phyloP scores from a whole-genome alignment of 164 flowering plant species.

The Liquidambar formosana region DNA sequence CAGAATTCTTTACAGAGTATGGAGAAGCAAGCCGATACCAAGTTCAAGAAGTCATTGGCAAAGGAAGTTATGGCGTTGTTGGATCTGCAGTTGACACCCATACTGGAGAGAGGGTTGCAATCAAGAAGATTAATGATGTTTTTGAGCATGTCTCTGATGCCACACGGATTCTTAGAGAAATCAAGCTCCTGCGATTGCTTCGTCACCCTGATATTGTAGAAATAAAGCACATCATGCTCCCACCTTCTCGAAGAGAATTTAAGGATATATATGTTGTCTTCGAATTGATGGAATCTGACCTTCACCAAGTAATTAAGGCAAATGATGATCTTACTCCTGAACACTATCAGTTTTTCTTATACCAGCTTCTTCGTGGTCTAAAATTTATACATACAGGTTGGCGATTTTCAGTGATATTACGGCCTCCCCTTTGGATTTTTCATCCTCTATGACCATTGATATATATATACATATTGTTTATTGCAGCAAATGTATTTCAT shows the following conservation, averaged over 20 bases:
- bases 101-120: conserved; percentile 78
- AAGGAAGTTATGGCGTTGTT: conserved; percentile 85
- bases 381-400: conserved; percentile 77
- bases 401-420: conserved; percentile 1
- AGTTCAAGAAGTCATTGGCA: conserved; percentile 72
- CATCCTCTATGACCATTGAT: background rate
- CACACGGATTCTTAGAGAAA: conserved; percentile 75
- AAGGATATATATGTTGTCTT: conserved; percentile 77
- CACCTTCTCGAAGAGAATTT: conserved; percentile 82
- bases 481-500: conserved; percentile 85
- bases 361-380: conserved; percentile 78
- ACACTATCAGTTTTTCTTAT: conserved; percentile 77
- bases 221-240: conserved; percentile 84
- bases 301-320: conserved; percentile 84
- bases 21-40: conserved; percentile 74
- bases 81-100: conserved; percentile 73
- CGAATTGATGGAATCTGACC: conserved; percentile 89
- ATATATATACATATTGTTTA: background rate
- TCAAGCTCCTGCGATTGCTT: conserved; percentile 80
- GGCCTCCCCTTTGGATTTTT: background rate
- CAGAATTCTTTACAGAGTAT: conserved; percentile 80
- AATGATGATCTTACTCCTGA: conserved; percentile 83
- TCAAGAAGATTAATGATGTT: conserved; percentile 80
- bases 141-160: conserved; percentile 93
- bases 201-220: conserved; percentile 84